Percentiles rank a stretch among this genome's conserved stretches.
These are phyloP conservation scores for Hypoxylon lienhwacheense DNA, from an alignment of 495 filamentous ascomycete genomes.

Conservation along the genomic window DNA sequence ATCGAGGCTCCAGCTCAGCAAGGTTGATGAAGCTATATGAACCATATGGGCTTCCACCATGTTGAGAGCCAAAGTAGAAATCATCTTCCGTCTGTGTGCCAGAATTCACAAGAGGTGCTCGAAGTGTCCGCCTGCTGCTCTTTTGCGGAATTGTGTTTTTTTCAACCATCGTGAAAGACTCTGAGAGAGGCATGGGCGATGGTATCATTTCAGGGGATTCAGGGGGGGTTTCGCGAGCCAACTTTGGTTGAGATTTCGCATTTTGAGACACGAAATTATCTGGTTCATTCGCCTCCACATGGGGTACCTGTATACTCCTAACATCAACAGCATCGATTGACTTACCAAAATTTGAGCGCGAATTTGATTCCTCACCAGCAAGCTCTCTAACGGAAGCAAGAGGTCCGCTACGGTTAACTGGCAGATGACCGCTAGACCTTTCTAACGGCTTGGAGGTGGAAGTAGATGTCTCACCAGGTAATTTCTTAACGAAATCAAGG, in stretches of 20 bases:
- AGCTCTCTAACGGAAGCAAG: background rate
- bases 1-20: slow-evolving; percentile 42
- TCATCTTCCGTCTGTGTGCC: slow-evolving; percentile 46
- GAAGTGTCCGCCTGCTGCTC: slow-evolving; percentile 24
- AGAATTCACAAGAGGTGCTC: slow-evolving; percentile 26
- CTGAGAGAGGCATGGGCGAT: slow-evolving; percentile 39
- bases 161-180: slow-evolving; percentile 44
- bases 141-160: slow-evolving; percentile 38
- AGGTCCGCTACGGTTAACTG: background rate
- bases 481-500: background rate
- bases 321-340: slow-evolving; percentile 2
- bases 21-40: slow-evolving; percentile 10
- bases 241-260: slow-evolving; percentile 7
- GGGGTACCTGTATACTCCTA: background rate
- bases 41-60: slow-evolving; percentile 6
- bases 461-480: background rate
- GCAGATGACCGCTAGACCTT: background rate
- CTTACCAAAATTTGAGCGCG: background rate
- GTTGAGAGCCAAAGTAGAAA: slow-evolving; percentile 9
- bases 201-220: slow-evolving; percentile 40
- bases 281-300: background rate
- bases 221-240: slow-evolving; percentile 10
- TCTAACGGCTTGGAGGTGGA: background rate
- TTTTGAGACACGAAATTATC: slow-evolving; percentile 7
- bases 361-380: background rate